These are phyloP conservation scores for Reticulascus tulasneorum DNA, from an alignment of 2,329 filamentous ascomycete species.

Conservation along the genomic window DNA sequence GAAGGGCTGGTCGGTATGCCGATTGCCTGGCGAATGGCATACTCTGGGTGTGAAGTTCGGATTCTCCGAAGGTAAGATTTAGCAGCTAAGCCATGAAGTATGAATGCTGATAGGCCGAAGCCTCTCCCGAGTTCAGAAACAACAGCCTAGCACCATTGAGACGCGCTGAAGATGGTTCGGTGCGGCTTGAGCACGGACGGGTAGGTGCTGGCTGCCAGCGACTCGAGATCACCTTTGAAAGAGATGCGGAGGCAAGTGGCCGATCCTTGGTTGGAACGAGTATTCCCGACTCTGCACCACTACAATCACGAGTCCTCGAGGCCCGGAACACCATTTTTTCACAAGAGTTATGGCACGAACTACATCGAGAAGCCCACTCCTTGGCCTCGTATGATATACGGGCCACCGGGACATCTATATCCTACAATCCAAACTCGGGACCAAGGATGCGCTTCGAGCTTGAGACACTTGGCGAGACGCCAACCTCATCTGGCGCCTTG, in stretches of 20 bases:
- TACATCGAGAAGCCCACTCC: constrained; percentile 74
- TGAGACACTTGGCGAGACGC: constrained; percentile 23
- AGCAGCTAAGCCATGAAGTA: neutral
- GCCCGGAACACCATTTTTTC: constrained; percentile 77
- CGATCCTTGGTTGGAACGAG: constrained; percentile 47
- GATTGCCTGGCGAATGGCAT: constrained; percentile 68
- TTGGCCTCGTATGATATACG: constrained; percentile 69
- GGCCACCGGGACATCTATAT: constrained; percentile 54
- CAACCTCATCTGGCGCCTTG: constrained; percentile 24
- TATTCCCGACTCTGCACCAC: constrained; percentile 51
- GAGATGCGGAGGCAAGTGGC: constrained; percentile 55
- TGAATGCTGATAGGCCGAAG: constrained; percentile 29
- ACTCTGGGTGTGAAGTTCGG: constrained; percentile 84
- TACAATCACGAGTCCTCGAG: constrained; percentile 67
- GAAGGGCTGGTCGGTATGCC: constrained; percentile 81
- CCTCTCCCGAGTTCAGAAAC: constrained; percentile 55
- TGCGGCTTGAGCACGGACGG: constrained; percentile 65
- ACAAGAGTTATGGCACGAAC: constrained; percentile 86
- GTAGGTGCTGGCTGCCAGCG: constrained; percentile 50
- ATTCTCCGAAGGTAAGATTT: constrained; percentile 65
- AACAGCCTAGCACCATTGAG: constrained; percentile 79
- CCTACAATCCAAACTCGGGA: constrained; percentile 47
- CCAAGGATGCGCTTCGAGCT: constrained; percentile 66
- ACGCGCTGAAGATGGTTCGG: constrained; percentile 68
- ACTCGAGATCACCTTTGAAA: constrained; percentile 64